These are phyloP conservation scores for Globisporangium perplexum DNA, from an alignment of 352 stramenopile species.

Conservation along the genomic window DNA sequence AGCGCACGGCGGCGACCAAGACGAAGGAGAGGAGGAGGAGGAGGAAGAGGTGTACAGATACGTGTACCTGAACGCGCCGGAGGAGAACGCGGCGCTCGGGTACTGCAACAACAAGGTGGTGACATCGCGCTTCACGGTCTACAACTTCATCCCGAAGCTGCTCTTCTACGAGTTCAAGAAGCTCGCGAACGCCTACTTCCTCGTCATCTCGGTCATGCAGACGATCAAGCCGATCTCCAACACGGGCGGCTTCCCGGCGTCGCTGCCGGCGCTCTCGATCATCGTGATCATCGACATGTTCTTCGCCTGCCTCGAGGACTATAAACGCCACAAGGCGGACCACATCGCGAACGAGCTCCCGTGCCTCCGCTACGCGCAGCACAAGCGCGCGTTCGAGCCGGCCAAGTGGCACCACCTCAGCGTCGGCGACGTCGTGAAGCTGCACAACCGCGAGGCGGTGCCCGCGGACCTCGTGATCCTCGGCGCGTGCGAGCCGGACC, in stretches of 20 bases:
- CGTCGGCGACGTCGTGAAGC: conserved; percentile 89
- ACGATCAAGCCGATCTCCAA: conserved; percentile 91
- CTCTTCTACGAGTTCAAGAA: conserved; percentile 90
- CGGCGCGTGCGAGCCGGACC: conserved; percentile 67
- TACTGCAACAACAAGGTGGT: conserved; percentile 82
- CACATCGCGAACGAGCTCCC: conserved; percentile 77
- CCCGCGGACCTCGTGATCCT: conserved; percentile 88
- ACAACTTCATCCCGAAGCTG: conserved; percentile 90
- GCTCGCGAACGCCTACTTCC: conserved; percentile 93
- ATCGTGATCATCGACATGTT: conserved; percentile 93
- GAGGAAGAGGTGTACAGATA: conserved; percentile 52
- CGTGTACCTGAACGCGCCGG: conserved; percentile 64
- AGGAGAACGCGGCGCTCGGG: conserved; percentile 43
- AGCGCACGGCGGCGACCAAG: too few relatives aligned
- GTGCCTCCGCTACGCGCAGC: conserved; percentile 37
- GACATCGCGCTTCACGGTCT: conserved; percentile 88
- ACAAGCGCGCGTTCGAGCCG: conserved; percentile 40
- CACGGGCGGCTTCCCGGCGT: conserved; percentile 87
- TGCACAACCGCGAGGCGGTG: conserved; percentile 83
- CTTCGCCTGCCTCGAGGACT: conserved; percentile 89
- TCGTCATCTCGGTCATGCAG: conserved; percentile 91
- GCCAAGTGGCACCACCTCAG: conserved; percentile 72
- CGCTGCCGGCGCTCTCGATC: conserved; percentile 87
- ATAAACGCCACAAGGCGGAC: conserved; percentile 87
- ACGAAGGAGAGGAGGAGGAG: too few relatives aligned